Conservation (phyloP, 2,329 filamentous ascomycete genomes). For the Hypoxylon sp. region DNA sequence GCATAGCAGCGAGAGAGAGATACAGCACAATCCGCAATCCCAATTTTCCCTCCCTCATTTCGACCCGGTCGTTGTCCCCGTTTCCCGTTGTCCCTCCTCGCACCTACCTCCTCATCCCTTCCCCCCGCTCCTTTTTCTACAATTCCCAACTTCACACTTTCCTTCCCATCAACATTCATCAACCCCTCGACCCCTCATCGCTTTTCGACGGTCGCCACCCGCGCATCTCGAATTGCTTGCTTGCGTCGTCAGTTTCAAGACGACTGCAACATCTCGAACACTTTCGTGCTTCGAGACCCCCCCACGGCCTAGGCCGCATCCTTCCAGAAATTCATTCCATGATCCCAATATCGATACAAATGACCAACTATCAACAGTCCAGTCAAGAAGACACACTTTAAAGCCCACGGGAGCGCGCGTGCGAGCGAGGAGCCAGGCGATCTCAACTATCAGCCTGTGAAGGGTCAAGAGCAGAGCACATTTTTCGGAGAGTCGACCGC, state of each 20-base stretch:
- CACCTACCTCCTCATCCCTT: constrained; percentile 46
- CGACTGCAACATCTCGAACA: constrained; percentile 50
- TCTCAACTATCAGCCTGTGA: constrained; percentile 70
- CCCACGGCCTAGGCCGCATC: constrained; percentile 53
- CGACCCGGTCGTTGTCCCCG: constrained; percentile 24
- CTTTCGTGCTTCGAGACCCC: constrained; percentile 47
- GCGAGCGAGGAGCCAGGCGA: constrained; percentile 69
- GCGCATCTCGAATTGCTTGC: constrained; percentile 42
- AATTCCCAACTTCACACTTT: constrained; percentile 47
- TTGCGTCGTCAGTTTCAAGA: constrained; percentile 48
- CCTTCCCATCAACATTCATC: constrained; percentile 39
- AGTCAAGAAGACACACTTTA: constrained; percentile 76
- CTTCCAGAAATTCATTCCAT: constrained; percentile 61
- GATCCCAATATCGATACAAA: constrained; percentile 66
- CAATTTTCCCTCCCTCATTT: constrained; percentile 48
- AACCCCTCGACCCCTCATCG: constrained; percentile 49
- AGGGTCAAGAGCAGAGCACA: constrained; percentile 48
- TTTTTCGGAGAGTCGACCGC: constrained; percentile 46
- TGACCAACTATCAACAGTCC: constrained; percentile 61
- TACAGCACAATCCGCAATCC: constrained; percentile 38
- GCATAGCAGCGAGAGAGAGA: constrained; percentile 11
- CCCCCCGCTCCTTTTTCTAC: constrained; percentile 49
- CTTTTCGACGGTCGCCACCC: constrained; percentile 40
- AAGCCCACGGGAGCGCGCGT: constrained; percentile 73
- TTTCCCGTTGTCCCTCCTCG: constrained; percentile 47